Percentiles rank a stretch among this genome's conserved stretches.
phyloP scores from a whole-genome alignment of 208 protist genomes.

The Acanthamoeba royreba region DNA sequence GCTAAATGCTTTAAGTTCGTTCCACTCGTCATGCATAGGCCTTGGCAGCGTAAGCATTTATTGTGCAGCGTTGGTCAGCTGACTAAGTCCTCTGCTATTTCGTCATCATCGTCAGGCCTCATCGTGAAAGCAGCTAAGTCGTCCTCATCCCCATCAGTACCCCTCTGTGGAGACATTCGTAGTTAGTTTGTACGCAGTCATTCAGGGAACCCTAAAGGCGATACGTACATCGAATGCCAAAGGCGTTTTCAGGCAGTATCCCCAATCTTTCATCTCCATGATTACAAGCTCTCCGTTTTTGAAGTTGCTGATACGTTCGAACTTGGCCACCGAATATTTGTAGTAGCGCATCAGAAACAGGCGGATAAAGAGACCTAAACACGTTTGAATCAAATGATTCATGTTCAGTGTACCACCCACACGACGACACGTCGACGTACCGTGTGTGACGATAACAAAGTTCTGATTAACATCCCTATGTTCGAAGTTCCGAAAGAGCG shows the following conservation, averaged over 20 bases:
- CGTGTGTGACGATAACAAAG: constrained; percentile 4
- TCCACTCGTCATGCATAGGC: no score
- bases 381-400: not conserved
- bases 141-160: not conserved
- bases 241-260: not conserved
- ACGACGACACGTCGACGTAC: not conserved
- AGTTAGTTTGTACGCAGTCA: not conserved
- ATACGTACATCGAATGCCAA: not conserved
- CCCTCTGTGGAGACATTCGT: not conserved
- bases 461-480: not conserved
- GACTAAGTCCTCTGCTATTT: not conserved
- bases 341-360: constrained; percentile 59
- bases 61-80: no score
- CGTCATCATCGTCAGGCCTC: not conserved
- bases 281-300: constrained; percentile 48
- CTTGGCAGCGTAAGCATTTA: no score
- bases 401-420: not conserved
- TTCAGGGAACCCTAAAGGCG: not conserved
- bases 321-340: constrained; percentile 43
- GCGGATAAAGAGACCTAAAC: not conserved
- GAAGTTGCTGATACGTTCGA: constrained; percentile 52
- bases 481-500: constrained; percentile 60
- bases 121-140: not conserved
- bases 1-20: no score
- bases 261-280: not conserved